These are phyloP conservation scores for Hemisphaericaspora xylanilytica DNA, from an alignment of 1,139 yeast species.

Conservation along the genomic window DNA sequence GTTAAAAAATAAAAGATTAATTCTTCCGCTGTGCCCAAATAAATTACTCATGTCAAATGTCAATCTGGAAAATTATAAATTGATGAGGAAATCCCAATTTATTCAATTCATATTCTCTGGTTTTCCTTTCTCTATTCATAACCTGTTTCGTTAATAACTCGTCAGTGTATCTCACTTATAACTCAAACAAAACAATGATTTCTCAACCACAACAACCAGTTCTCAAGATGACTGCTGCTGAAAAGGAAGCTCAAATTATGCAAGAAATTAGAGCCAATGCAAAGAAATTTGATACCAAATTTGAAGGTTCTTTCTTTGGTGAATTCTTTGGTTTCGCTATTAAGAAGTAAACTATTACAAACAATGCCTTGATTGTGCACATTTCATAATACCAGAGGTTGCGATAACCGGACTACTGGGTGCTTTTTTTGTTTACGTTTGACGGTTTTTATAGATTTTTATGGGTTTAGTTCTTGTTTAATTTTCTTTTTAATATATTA, in stretches of 20 bases:
- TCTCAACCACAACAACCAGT: conserved; percentile 15
- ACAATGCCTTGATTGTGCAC: no score
- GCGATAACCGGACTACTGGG: no score
- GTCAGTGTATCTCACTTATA: not conserved
- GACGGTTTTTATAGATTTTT: not conserved
- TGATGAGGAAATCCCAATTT: not conserved
- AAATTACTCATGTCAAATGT: no score
- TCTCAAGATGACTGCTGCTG: conserved; percentile 34
- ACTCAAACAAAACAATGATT: conserved; percentile 13
- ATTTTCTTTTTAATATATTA: not conserved
- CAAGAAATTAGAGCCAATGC: conserved; percentile 40
- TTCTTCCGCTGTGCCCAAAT: no score
- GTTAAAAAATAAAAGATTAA: no score
- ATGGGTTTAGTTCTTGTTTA: conserved; percentile 1
- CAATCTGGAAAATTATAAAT: no score
- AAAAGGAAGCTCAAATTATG: conserved; percentile 51
- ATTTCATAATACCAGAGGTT: no score
- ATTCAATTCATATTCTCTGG: not conserved
- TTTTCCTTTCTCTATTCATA: not conserved
- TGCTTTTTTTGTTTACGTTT: not conserved
- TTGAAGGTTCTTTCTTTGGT: conserved; percentile 45
- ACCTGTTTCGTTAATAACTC: no score
- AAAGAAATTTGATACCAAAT: conserved; percentile 40
- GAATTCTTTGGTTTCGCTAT: conserved; percentile 40
- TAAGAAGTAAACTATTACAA: conserved; percentile 11